Conservation (phyloP, 192 early-diverging fungal genomes). For the Diversispora eburnea region DNA sequence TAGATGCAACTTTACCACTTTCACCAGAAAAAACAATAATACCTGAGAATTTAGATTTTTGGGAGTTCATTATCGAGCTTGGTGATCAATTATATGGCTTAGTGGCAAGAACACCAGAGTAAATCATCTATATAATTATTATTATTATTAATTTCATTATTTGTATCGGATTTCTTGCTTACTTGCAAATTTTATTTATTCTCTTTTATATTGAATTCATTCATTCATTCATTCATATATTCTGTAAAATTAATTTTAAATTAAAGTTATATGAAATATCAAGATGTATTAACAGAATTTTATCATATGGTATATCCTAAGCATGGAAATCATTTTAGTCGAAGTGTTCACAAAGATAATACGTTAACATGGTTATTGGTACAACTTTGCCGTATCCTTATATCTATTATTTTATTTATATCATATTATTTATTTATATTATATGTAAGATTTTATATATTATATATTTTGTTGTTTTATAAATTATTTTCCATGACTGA, state of each 20-base stretch:
- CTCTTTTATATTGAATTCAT: background rate
- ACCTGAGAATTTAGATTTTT: slow-evolving; percentile 63
- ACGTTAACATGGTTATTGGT: slow-evolving; percentile 68
- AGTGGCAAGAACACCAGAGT: slow-evolving; percentile 46
- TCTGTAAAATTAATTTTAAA: background rate
- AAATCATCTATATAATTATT: background rate
- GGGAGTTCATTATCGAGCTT: slow-evolving; percentile 72
- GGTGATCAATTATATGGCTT: slow-evolving; percentile 76
- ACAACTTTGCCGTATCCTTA: slow-evolving; percentile 54
- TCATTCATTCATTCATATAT: background rate
- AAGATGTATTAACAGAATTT: slow-evolving; percentile 52
- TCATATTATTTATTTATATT: too few species aligned
- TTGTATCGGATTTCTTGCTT: background rate
- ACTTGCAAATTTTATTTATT: background rate
- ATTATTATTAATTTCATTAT: background rate
- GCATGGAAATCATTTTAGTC: slow-evolving; percentile 40
- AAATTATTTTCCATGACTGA: too few species aligned
- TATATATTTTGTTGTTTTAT: too few species aligned
- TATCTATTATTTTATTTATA: too few species aligned
- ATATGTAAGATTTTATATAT: too few species aligned
- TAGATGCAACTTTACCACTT: background rate
- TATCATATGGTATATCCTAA: slow-evolving; percentile 52
- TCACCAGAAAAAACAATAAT: slow-evolving; percentile 44
- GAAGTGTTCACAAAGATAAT: slow-evolving; percentile 62
- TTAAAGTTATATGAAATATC: slow-evolving; percentile 52